Conservation (phyloP, 331 rosid genomes). For the Stylosanthes scabra region DNA sequence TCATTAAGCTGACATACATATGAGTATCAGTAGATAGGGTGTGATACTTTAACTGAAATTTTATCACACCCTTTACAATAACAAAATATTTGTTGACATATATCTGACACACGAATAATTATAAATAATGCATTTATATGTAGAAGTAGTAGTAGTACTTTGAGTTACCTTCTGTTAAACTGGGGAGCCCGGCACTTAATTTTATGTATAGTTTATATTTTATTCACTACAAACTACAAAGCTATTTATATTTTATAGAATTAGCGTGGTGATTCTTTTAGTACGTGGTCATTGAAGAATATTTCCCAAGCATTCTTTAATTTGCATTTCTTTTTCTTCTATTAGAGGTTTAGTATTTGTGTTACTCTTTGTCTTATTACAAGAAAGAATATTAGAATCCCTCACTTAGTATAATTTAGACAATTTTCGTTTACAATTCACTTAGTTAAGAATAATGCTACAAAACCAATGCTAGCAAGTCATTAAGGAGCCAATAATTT, state of each 20-base stretch:
- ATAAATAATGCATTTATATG: no score
- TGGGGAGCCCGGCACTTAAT: background rate
- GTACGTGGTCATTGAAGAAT: background rate
- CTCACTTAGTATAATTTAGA: no score
- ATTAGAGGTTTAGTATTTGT: background rate
- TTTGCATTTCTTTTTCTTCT: background rate
- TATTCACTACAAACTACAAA: background rate
- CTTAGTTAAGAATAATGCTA: no score
- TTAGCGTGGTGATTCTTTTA: background rate
- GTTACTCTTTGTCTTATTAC: background rate
- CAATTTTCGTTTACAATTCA: no score
- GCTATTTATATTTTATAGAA: background rate
- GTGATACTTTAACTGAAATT: no score
- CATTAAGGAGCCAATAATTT: no score
- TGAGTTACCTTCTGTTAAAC: background rate
- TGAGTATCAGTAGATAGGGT: no score
- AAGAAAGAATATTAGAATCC: background rate
- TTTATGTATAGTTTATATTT: background rate
- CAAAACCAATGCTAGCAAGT: no score
- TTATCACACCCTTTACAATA: no score
- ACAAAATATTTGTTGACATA: no score
- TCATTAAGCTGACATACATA: no score
- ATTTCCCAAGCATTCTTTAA: background rate
- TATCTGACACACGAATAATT: no score
- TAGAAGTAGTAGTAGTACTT: background rate